phyloP scores from a whole-genome alignment of 768 basidiomycete genomes.

The Termitomyces heimii region DNA sequence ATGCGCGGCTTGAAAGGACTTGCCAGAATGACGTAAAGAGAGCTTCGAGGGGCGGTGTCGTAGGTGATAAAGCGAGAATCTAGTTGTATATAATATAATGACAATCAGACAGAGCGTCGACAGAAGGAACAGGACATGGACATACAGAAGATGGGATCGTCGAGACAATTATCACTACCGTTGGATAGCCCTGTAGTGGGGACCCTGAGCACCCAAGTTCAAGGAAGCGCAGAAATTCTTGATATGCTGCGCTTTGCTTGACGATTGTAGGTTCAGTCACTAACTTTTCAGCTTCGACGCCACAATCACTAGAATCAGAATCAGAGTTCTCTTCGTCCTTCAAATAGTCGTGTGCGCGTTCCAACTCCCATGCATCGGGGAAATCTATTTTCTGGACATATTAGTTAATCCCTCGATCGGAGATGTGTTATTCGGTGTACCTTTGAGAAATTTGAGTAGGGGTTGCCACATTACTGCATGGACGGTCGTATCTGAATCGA shows the following conservation, averaged over 20 bases:
- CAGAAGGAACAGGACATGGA: not conserved
- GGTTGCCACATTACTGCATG: conserved; percentile 66
- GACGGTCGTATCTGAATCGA: conserved; percentile 68
- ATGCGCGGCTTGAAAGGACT: conserved; percentile 63
- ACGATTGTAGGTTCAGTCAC: not conserved
- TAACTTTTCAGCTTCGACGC: conserved; percentile 21
- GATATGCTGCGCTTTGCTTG: conserved; percentile 43
- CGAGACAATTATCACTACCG: conserved; percentile 73
- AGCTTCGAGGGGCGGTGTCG: conserved; percentile 29
- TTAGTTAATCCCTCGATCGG: not conserved
- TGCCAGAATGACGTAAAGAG: conserved; percentile 82
- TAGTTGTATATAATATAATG: conserved; percentile 6
- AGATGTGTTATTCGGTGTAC: conserved; percentile 30
- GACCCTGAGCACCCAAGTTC: conserved; percentile 74
- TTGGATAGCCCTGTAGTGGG: conserved; percentile 76
- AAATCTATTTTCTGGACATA: conserved; percentile 42
- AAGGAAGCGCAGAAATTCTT: conserved; percentile 76
- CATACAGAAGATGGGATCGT: conserved; percentile 66
- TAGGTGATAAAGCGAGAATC: conserved; percentile 22
- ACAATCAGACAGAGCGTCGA: not conserved
- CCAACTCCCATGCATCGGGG: conserved; percentile 59
- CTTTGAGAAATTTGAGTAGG: conserved; percentile 63
- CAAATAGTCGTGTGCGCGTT: conserved; percentile 24
- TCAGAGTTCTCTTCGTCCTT: conserved; percentile 25
- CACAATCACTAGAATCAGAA: conserved; percentile 26